Conservation (phyloP, 2,329 filamentous ascomycete species). For the Cercospora sp. region DNA sequence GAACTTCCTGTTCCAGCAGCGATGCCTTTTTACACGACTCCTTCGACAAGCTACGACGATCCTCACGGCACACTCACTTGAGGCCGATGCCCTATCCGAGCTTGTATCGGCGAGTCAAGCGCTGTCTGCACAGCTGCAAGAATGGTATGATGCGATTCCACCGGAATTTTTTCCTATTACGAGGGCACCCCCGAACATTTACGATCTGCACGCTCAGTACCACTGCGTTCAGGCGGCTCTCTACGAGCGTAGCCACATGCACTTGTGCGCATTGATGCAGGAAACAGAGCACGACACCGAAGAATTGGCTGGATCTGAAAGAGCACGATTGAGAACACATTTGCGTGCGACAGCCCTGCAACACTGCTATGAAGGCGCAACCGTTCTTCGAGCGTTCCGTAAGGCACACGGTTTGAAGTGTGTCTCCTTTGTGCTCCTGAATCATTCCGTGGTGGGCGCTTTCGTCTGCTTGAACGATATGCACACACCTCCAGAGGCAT, state of each 20-base stretch:
- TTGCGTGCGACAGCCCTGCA: neutral
- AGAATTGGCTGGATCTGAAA: neutral
- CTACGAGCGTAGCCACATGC: constrained; percentile 8
- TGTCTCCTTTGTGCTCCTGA: constrained; percentile 13
- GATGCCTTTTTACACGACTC: constrained; percentile 3
- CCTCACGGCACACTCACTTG: neutral
- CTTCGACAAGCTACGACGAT: constrained; percentile 11
- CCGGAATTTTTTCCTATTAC: neutral
- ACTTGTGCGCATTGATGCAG: neutral
- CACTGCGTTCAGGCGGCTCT: constrained; percentile 10
- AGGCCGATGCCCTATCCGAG: constrained; percentile 1
- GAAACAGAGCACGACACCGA: neutral
- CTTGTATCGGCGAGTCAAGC: neutral
- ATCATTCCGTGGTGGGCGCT: constrained; percentile 11
- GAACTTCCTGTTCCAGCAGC: constrained; percentile 6
- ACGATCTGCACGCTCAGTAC: constrained; percentile 12
- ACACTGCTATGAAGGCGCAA: constrained; percentile 11
- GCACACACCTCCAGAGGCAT: neutral
- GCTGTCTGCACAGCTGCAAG: neutral
- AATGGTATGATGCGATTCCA: constrained; percentile 2
- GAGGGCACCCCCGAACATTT: neutral
- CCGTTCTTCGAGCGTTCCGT: constrained; percentile 4
- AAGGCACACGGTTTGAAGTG: constrained; percentile 14
- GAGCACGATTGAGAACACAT: neutral
- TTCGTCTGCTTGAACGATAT: constrained; percentile 12